Conservation (phyloP, 2,329 filamentous ascomycete genomes). For the Diplodia seriata region DNA sequence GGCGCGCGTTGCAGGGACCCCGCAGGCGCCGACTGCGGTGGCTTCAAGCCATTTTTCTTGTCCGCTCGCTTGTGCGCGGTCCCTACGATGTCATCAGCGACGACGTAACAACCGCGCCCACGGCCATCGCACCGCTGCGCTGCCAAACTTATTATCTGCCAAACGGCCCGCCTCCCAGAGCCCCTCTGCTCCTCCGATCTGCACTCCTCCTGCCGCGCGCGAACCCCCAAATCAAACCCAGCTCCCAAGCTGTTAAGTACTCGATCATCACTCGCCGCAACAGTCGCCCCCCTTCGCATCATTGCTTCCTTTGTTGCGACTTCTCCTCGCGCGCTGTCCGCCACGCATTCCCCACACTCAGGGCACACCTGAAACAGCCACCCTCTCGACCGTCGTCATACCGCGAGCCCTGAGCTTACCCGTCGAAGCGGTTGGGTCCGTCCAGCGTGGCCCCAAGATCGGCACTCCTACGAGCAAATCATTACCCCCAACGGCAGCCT, state of each 20-base stretch:
- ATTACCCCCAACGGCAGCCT: constrained; percentile 44
- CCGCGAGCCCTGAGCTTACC: constrained; percentile 45
- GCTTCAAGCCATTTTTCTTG: constrained; percentile 29
- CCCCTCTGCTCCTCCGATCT: constrained; percentile 32
- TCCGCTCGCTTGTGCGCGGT: constrained; percentile 32
- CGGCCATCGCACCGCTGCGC: constrained; percentile 30
- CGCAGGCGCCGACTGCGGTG: constrained; percentile 32
- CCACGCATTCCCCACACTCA: constrained; percentile 43
- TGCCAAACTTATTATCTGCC: constrained; percentile 32
- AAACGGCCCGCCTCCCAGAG: constrained; percentile 25
- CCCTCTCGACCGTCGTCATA: constrained; percentile 32
- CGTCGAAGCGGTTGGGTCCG: constrained; percentile 46
- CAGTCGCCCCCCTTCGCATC: constrained; percentile 30
- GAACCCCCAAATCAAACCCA: constrained; percentile 23
- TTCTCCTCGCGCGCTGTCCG: constrained; percentile 25
- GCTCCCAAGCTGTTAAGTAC: constrained; percentile 25
- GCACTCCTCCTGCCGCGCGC: constrained; percentile 31
- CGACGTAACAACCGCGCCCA: constrained; percentile 32
- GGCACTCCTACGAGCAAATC: constrained; percentile 47
- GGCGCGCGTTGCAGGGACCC: constrained; percentile 30
- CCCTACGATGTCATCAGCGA: constrained; percentile 32
- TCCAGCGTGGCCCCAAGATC: constrained; percentile 41
- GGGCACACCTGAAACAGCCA: constrained; percentile 48
- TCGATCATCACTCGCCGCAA: constrained; percentile 28
- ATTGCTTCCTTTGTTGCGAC: constrained; percentile 32